Conservation (phyloP, 2,329 filamentous ascomycete genomes). For the Epichloe uncinata region DNA sequence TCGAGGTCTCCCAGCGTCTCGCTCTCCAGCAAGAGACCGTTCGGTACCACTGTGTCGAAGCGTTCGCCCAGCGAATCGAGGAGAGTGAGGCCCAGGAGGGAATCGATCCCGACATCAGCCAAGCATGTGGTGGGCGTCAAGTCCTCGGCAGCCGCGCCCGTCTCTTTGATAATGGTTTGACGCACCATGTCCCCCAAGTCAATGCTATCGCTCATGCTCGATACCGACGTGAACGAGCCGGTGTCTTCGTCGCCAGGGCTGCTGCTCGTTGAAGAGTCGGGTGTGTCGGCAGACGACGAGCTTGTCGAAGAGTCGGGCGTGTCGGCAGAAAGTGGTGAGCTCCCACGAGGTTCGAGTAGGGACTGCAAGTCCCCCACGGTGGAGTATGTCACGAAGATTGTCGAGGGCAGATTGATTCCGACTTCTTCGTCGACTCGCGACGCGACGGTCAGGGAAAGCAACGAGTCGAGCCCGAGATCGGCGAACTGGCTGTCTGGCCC, state of each 20-base stretch:
- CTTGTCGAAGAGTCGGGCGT: too few species aligned
- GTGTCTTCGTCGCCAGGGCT: too few species aligned
- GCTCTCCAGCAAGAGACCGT: too few species aligned
- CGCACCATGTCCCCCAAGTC: too few species aligned
- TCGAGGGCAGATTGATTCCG: constrained; percentile 35
- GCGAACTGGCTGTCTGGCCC: neutral
- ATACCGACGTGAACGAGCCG: too few species aligned
- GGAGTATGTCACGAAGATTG: constrained; percentile 37
- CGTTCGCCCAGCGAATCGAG: neutral
- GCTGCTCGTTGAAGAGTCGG: too few species aligned
- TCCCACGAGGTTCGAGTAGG: too few species aligned
- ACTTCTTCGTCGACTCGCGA: constrained; percentile 43
- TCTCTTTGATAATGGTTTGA: constrained; percentile 25
- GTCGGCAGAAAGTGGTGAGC: too few species aligned
- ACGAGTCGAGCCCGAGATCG: constrained; percentile 39
- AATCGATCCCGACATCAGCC: constrained; percentile 6
- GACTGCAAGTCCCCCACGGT: constrained; percentile 29
- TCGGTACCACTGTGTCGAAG: too few species aligned
- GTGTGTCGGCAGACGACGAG: too few species aligned
- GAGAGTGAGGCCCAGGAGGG: constrained; percentile 5
- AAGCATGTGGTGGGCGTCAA: neutral
- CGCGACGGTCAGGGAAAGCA: constrained; percentile 43
- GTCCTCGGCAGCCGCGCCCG: neutral
- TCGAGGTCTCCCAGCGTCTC: too few species aligned
- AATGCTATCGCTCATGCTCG: too few species aligned